Percentiles rank a stretch among this genome's conserved stretches.
phyloP scores from a whole-genome alignment of 2,329 filamentous ascomycete genomes.

The Calonectria hawksworthii region DNA sequence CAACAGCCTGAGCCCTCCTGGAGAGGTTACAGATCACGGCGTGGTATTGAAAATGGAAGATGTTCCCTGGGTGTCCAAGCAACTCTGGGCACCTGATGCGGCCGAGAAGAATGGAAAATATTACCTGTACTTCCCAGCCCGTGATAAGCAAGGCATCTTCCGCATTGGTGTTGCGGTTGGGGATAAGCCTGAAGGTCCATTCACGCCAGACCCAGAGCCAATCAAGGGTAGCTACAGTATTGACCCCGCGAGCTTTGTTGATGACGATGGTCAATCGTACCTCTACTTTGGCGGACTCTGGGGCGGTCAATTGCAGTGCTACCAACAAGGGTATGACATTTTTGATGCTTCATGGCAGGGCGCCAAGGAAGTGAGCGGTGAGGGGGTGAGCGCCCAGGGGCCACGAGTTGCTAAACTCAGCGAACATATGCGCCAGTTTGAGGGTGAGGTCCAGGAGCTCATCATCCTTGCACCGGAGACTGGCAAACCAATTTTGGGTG shows the following conservation, averaged over 20 bases:
- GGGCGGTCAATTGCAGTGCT: slow-evolving; percentile 87
- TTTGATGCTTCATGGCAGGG: slow-evolving; percentile 71
- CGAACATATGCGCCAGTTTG: slow-evolving; percentile 76
- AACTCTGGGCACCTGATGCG: slow-evolving; percentile 86
- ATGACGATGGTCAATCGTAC: slow-evolving; percentile 59
- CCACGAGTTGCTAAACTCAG: slow-evolving; percentile 76
- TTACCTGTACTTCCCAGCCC: slow-evolving; percentile 83
- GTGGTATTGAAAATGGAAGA: slow-evolving; percentile 75
- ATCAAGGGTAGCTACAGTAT: slow-evolving; percentile 82
- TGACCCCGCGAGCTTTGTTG: slow-evolving; percentile 82
- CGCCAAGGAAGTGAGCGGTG: slow-evolving; percentile 71
- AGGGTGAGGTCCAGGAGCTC: slow-evolving; percentile 68
- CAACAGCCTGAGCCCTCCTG: slow-evolving; percentile 64
- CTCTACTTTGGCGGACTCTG: slow-evolving; percentile 84
- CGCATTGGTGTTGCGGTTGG: slow-evolving; percentile 80
- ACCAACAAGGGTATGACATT: slow-evolving; percentile 65
- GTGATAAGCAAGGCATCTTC: slow-evolving; percentile 79
- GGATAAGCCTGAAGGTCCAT: slow-evolving; percentile 77
- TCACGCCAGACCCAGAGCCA: slow-evolving; percentile 72
- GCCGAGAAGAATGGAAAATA: slow-evolving; percentile 77
- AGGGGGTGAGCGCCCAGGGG: slow-evolving; percentile 69
- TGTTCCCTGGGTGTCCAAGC: slow-evolving; percentile 83
- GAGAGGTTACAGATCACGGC: slow-evolving; percentile 79
- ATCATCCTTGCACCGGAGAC: slow-evolving; percentile 74
- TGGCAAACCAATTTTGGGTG: slow-evolving; percentile 70